These are phyloP conservation scores for Mycena citricolor DNA, from an alignment of 1,284 basidiomycete genomes.

Conservation along the genomic window DNA sequence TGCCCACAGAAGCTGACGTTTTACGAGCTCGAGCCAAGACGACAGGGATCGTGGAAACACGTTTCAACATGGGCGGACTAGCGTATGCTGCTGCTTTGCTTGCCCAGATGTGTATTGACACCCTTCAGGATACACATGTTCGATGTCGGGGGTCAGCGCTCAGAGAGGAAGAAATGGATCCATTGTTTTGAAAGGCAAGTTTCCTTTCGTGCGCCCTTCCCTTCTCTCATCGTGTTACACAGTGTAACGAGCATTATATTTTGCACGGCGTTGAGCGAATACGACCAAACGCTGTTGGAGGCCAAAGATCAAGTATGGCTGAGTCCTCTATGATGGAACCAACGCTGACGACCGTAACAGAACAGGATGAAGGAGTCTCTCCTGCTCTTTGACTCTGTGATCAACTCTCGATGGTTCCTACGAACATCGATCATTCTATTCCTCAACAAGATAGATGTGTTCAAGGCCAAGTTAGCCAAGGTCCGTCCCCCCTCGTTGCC, in stretches of 20 bases:
- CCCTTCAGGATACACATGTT: slow-evolving; percentile 85
- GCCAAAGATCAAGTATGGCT: slow-evolving; percentile 70
- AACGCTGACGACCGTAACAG: slow-evolving; percentile 37
- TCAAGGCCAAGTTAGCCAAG: slow-evolving; percentile 90
- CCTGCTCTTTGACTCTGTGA: slow-evolving; percentile 90
- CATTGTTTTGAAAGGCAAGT: slow-evolving; percentile 79
- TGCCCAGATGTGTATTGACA: slow-evolving; percentile 27
- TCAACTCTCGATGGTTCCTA: slow-evolving; percentile 96
- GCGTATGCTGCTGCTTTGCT: slow-evolving; percentile 54
- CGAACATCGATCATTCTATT: slow-evolving; percentile 91
- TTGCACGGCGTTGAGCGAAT: slow-evolving; percentile 91
- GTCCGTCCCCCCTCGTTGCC: slow-evolving; percentile 30
- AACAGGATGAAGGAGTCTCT: slow-evolving; percentile 95
- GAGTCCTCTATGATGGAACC: not conserved
- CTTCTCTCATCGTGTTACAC: not conserved
- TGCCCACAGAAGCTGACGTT: slow-evolving; percentile 89
- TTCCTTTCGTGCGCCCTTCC: not conserved
- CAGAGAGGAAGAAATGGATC: slow-evolving; percentile 94
- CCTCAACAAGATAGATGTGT: slow-evolving; percentile 94
- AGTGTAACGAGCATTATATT: slow-evolving; percentile 94
- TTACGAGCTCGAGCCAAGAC: slow-evolving; percentile 89
- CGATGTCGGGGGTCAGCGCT: slow-evolving; percentile 91
- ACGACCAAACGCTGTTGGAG: slow-evolving; percentile 87
- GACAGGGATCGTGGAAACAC: slow-evolving; percentile 91
- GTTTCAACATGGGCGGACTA: slow-evolving; percentile 68